These are phyloP conservation scores for Babesia caballi DNA, from an alignment of 169 alveolate genomes.

Conservation along the genomic window DNA sequence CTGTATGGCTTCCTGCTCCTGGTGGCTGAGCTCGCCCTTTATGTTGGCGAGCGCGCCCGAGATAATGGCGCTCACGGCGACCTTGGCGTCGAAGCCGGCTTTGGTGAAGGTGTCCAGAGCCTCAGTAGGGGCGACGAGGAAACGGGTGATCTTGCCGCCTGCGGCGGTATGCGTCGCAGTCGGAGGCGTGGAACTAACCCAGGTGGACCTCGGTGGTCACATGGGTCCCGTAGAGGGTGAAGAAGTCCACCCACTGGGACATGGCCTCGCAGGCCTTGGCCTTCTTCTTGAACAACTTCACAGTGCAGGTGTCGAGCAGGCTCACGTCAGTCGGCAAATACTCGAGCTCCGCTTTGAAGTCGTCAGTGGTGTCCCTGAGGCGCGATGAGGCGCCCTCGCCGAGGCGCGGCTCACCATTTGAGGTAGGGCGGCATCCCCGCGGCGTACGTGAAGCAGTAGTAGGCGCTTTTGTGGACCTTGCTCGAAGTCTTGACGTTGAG, in stretches of 20 bases:
- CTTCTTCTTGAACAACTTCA: conserved; percentile 33
- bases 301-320: conserved; percentile 31
- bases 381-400: not conserved
- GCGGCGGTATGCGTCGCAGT: not conserved
- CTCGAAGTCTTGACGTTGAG: conserved; percentile 1
- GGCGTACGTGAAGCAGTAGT: conserved; percentile 67
- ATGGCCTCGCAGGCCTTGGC: conserved; percentile 30
- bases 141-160: conserved; percentile 61
- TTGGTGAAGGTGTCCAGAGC: conserved; percentile 38
- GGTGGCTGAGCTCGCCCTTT: conserved; percentile 1
- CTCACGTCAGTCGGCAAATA: conserved; percentile 27
- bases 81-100: conserved; percentile 41
- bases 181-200: not conserved
- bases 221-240: conserved; percentile 60
- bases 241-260: conserved; percentile 56
- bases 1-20: conserved; percentile 25
- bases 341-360: conserved; percentile 13
- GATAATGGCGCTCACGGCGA: conserved; percentile 39
- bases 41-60: conserved; percentile 26
- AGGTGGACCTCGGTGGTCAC: conserved; percentile 51
- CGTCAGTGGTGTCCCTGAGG: conserved; percentile 53
- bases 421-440: conserved; percentile 69
- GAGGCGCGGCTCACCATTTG: conserved; percentile 34
- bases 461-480: conserved; percentile 47
- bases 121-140: conserved; percentile 38